phyloP scores from a whole-genome alignment of 495 filamentous ascomycete genomes.

The Penicillium taxi region DNA sequence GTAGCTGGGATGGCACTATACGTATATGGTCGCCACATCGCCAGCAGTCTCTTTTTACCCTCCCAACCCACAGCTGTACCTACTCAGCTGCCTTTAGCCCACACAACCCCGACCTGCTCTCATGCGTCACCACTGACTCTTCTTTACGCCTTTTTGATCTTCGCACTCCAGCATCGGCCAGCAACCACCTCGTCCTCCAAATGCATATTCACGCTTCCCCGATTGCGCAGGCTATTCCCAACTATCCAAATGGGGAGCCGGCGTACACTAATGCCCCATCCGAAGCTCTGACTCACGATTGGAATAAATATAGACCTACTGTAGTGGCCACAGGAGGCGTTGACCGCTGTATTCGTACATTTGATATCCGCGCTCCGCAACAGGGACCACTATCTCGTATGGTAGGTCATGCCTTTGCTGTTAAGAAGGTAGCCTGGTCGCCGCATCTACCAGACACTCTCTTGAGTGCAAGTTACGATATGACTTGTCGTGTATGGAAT shows the following conservation, averaged over 20 bases:
- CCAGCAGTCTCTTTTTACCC: slow-evolving; percentile 62
- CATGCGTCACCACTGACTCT: slow-evolving; percentile 75
- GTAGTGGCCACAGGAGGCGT: slow-evolving; percentile 83
- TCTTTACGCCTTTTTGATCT: slow-evolving; percentile 85
- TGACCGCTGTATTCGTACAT: slow-evolving; percentile 77
- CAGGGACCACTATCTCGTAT: slow-evolving; percentile 65
- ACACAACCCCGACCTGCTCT: slow-evolving; percentile 67
- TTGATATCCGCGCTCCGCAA: slow-evolving; percentile 70
- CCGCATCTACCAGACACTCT: slow-evolving; percentile 83
- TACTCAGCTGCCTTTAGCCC: slow-evolving; percentile 80
- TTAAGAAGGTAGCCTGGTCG: slow-evolving; percentile 78
- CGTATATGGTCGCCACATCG: slow-evolving; percentile 83
- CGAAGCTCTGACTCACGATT: slow-evolving; percentile 91
- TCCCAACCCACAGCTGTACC: slow-evolving; percentile 85
- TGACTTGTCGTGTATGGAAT: slow-evolving; percentile 90
- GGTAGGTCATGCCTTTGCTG: slow-evolving; percentile 82
- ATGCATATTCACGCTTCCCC: slow-evolving; percentile 69
- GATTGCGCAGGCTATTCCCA: slow-evolving; percentile 30
- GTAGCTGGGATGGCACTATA: slow-evolving; percentile 88
- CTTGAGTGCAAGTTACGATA: slow-evolving; percentile 88
- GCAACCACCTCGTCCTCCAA: slow-evolving; percentile 69
- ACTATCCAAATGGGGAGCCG: slow-evolving; percentile 26
- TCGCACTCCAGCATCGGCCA: slow-evolving; percentile 67
- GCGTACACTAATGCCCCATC: slow-evolving; percentile 43
- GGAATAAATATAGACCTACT: slow-evolving; percentile 91